Conservation (phyloP, 495 filamentous ascomycete species). For the Lepraria neglecta region DNA sequence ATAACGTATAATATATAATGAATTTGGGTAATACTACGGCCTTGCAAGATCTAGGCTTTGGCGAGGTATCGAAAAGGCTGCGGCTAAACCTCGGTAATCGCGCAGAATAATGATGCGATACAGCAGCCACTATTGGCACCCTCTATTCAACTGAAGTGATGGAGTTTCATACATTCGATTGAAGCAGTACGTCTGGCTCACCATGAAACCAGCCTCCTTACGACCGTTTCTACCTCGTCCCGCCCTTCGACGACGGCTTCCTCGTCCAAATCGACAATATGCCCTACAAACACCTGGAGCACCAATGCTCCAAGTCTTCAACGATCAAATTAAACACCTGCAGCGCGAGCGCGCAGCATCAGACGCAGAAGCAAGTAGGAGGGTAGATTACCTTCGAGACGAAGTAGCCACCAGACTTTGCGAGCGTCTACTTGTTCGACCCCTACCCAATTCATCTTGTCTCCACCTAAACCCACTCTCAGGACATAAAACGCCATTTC, state of each 20-base stretch:
- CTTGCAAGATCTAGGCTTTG: no score
- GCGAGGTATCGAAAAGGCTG: no score
- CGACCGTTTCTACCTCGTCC: constrained; percentile 26
- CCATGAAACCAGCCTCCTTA: constrained; percentile 28
- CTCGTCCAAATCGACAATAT: constrained; percentile 39
- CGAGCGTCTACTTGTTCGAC: constrained; percentile 71
- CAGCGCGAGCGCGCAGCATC: constrained; percentile 81
- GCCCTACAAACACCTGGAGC: constrained; percentile 69
- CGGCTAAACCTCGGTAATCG: no score
- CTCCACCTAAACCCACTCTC: constrained; percentile 3
- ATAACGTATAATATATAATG: no score
- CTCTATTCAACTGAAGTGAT: no score
- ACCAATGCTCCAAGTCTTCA: constrained; percentile 85
- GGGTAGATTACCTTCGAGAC: constrained; percentile 85
- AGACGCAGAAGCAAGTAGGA: constrained; percentile 62
- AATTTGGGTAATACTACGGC: no score
- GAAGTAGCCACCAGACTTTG: constrained; percentile 81
- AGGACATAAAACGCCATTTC: constrained; percentile 90
- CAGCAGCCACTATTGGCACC: no score
- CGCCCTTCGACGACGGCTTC: constrained; percentile 20
- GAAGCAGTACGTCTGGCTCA: neutral
- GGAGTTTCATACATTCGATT: no score
- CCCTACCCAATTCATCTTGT: constrained; percentile 11
- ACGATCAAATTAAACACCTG: constrained; percentile 72
- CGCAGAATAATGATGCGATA: no score